Percentiles rank a stretch among this genome's conserved stretches.
phyloP scores from a whole-genome alignment of 2,329 filamentous ascomycete genomes.

The Cercospora sp. region DNA sequence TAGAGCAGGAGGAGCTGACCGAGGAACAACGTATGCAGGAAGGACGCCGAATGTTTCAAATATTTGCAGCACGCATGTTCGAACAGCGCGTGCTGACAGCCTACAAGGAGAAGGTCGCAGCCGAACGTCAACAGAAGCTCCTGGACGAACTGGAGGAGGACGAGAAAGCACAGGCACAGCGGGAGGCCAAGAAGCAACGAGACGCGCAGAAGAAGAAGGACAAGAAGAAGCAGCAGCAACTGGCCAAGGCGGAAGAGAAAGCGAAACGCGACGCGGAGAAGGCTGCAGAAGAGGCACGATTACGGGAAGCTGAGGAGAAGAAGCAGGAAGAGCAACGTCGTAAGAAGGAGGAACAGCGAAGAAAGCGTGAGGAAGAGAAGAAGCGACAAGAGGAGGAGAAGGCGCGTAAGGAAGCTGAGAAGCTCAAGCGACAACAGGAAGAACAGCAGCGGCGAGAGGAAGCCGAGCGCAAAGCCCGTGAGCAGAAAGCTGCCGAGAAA shows the following conservation, averaged over 20 bases:
- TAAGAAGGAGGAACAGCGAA: slow-evolving; percentile 85
- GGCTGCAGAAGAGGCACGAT: slow-evolving; percentile 78
- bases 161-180: slow-evolving; percentile 69
- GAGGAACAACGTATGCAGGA: slow-evolving; percentile 99
- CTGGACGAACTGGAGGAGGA: slow-evolving; percentile 91
- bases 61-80: slow-evolving; percentile 98
- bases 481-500: slow-evolving; percentile 78
- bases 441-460: slow-evolving; percentile 85
- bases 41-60: slow-evolving; percentile 97
- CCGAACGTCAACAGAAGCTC: slow-evolving; percentile 85
- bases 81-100: slow-evolving; percentile 94
- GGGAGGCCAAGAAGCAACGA: slow-evolving; percentile 88
- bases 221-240: slow-evolving; percentile 85
- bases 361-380: slow-evolving; percentile 86
- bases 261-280: slow-evolving; percentile 84
- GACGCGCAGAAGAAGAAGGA: slow-evolving; percentile 96
- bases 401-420: slow-evolving; percentile 80
- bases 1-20: slow-evolving; percentile 81
- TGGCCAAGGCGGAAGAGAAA: slow-evolving; percentile 86
- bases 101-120: slow-evolving; percentile 96
- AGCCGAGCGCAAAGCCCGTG: slow-evolving; percentile 76
- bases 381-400: slow-evolving; percentile 89
- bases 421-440: slow-evolving; percentile 73
- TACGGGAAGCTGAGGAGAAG: slow-evolving; percentile 72
- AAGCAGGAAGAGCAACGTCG: slow-evolving; percentile 76